phyloP scores from a whole-genome alignment of 306 rosid species.

The Quercus aquifolioides region DNA sequence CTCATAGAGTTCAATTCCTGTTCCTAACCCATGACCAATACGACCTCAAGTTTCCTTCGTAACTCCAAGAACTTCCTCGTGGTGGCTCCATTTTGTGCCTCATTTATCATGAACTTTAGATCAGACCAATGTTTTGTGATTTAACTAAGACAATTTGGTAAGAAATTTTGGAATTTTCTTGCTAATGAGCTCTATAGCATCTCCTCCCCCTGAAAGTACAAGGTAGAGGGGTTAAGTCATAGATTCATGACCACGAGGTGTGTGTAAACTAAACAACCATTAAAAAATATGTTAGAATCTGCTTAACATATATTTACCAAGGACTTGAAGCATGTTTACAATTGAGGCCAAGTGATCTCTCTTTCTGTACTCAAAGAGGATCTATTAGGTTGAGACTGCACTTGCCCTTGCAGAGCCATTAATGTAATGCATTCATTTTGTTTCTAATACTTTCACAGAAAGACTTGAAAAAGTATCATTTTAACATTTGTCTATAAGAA shows the following conservation, averaged over 20 bases:
- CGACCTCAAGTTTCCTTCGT: neutral
- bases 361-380: neutral
- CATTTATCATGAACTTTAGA: neutral
- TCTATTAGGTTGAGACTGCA: constrained; percentile 1
- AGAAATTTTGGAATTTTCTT: neutral
- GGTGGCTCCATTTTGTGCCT: neutral
- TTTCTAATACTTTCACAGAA: neutral
- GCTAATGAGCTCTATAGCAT: too few species aligned
- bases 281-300: neutral
- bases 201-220: too few species aligned
- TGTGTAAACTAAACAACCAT: too few species aligned
- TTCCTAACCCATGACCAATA: constrained; percentile 8
- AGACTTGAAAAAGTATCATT: neutral
- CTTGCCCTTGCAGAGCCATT: neutral
- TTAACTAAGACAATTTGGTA: neutral
- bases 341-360: neutral
- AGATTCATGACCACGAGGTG: too few species aligned
- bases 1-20: neutral
- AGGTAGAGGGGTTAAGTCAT: too few species aligned
- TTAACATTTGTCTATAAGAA: constrained; percentile 4
- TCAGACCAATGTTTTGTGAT: neutral
- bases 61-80: neutral
- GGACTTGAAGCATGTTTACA: neutral
- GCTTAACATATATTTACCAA: neutral
- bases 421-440: neutral